Evolutionary conservation across 805 yeast species (phyloP).

Genomic region (Candida odintsovae): DNA sequence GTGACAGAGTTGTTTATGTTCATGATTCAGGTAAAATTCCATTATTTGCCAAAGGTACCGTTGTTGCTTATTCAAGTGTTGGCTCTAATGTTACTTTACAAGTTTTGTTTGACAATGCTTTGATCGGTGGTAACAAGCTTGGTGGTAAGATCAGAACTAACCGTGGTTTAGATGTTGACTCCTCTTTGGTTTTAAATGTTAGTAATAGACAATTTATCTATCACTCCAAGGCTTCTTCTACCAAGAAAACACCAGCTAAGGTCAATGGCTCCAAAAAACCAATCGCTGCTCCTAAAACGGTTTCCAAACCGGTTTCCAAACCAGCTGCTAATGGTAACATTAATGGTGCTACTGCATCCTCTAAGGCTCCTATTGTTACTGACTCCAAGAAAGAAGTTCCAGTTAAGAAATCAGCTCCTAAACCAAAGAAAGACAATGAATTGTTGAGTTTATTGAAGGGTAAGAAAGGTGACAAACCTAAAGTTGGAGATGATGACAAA

Average conservation of each 20-base stretch:
- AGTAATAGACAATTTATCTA: slow-evolving; percentile 69
- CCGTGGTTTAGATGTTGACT: slow-evolving; percentile 81
- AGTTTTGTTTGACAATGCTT: slow-evolving; percentile 76
- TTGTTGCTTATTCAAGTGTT: slow-evolving; percentile 65
- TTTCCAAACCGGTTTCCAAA: too few species aligned
- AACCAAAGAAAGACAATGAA: slow-evolving; percentile 30
- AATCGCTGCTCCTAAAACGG: slow-evolving; percentile 1
- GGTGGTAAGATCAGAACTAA: slow-evolving; percentile 71
- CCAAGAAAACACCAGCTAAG: slow-evolving; percentile 16
- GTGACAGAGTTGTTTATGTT: slow-evolving; percentile 85
- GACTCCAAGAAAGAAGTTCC: slow-evolving; percentile 1
- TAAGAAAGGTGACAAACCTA: slow-evolving; percentile 4
- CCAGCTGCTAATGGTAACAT: not conserved
- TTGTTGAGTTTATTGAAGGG: slow-evolving; percentile 39
- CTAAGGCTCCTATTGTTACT: not conserved
- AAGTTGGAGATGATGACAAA: slow-evolving; percentile 7
- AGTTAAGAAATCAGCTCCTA: slow-evolving; percentile 3
- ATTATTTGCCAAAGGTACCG: slow-evolving; percentile 82
- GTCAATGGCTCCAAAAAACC: slow-evolving; percentile 1
- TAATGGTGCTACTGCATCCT: not conserved
- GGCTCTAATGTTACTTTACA: slow-evolving; percentile 53
- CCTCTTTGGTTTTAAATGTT: slow-evolving; percentile 75
- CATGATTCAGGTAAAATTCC: slow-evolving; percentile 89
- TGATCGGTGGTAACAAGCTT: slow-evolving; percentile 77
- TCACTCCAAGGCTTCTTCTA: slow-evolving; percentile 59